Base-by-base conservation (phyloP, 495 filamentous ascomycete genomes). In the Tuber microsphaerosporum region DNA sequence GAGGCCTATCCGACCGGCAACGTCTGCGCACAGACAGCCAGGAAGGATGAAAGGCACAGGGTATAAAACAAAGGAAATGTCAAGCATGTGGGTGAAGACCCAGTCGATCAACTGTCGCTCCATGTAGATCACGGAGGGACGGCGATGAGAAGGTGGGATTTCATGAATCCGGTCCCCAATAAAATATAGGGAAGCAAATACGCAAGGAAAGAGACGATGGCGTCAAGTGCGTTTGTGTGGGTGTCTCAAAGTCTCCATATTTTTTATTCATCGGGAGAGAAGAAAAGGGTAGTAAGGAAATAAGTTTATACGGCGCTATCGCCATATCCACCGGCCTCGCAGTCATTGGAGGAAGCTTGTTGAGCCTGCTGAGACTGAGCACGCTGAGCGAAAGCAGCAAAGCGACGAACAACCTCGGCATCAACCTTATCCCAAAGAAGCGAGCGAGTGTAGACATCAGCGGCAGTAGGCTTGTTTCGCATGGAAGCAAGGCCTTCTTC, bases 401-500 rank as follows among this genome's bases (percentile, higher is more conserved):
- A 99, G 84, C 94, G 92, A 75, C 90, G 89, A 72, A 99, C 94
- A 69, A 97, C 92, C 81, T 99, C 93, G 77, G 89, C 86, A 69
- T 96, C 93, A 76, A 99, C 92, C 82, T 92, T 91, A 81, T 97
- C 94, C 94, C 94, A 97, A 80, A 99, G 90, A 75, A 99, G 88
- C 71, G 92, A 95, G 43, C 94, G 88, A 42, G 93, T 95, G 85
- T 98, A 97, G 65, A 97, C 92, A 81, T 97, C 93, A 43, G 92
- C 91, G 48, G 89, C 92, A 72, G 87, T 88, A 74, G 89, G 86
- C 81, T 91, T 90, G 76, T 86, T 85, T 76, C 93, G 89, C 90
- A 96, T 92, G 42, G 88, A 90, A 76, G 91, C 91, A 45, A 97
- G 87, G 16, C 93, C 90, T 80, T 97, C 92, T 73, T 92, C 93